Base-by-base conservation (phyloP, 768 basidiomycete species). In the Glaciozyma antarctica region DNA sequence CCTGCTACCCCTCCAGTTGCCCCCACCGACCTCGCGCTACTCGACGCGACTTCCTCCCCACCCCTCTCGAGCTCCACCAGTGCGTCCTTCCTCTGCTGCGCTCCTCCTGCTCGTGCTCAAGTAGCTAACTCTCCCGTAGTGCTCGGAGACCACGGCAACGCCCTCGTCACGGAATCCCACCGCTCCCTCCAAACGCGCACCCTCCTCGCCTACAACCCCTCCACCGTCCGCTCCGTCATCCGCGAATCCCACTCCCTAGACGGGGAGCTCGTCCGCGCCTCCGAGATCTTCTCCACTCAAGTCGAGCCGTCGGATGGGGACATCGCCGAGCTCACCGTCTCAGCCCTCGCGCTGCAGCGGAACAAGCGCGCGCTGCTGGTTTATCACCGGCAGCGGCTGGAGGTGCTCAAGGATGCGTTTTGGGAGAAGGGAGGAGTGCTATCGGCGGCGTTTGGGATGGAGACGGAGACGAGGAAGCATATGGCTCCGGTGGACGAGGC, bases 311-410 rank as follows among this genome's bases (percentile, higher is more conserved):
- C 60, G 17, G 58, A 28, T 0, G 66, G 63, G 32, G 55, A 58
- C 28, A 64, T 62, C 15, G 69, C 62, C n/a, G 63, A 85, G 24
- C 78, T 93, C 66, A 82, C 90, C 72, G 83, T 97, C 73, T 85
- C 88, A 75, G 90, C 94, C 77, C 88, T 93, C 12, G 85, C 89
- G 45, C 87, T 94, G 71, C 81, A 86, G 48, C 84, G 92, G 67
- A 95, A 98, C 81, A 95, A 94, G 76, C 87, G 95, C n/a, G 91
- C 90, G 75, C 81, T 98, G 5, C 83, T 97, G 53, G 91, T 90
- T 0, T 99, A 98, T 77, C 90, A 97, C 77, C 79, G 83, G 30
- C 90, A 92, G 78, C 83, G 94, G 62, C 77, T 90, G 47, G 87
- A 90, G 74, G 84, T 85, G 60, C 82, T 98, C 60, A 83, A 85